Evolutionary conservation across 2,329 filamentous ascomycete species (phyloP), one percentile per base, ranked within the genome.

Genomic region (Talaromyces sp.): DNA sequence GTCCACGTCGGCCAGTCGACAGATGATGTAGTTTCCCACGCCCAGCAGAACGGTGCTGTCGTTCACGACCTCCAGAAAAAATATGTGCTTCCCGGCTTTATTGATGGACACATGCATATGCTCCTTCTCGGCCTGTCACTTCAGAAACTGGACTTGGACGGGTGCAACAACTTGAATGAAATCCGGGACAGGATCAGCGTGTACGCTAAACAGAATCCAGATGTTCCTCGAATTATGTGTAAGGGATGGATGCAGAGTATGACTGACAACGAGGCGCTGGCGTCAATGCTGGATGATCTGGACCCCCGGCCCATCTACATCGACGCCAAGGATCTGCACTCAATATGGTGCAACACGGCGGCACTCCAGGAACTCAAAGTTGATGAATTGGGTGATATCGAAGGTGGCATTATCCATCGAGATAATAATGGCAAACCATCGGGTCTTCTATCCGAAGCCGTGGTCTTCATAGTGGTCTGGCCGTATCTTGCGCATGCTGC

Each of bases 41-140:
- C 69, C 21, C 62, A 48, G 17, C 50, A 57, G 56, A 51, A 58
- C 41, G 60, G 65, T 17, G 57, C 68, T 13, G 54, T 59, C 54
- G 33, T 65, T 11, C 40, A 67, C 56, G 73, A 80, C 59, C 64
- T 80, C 4, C 50, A 70, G 2, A 64, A 69, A 15, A 67, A 66
- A 10, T 66, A 76, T 36, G 69, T 80, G 1, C 62, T 78, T 2
- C 78, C 79, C 0, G 73, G 76, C 3, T 81, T 81, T 61, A 75
- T 81, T 40, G 79, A 81, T 62, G 75, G 73, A 6, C 79, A 81
- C 56, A 77, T 78, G 66, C 79, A 81, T 60, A 72, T 81, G 28
- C 64, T 81, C 5, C 69, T 78, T n/a, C 75, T 79, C n/a, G 78
- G 78, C 0, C 70, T 76, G n/a, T 76, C 78, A 0, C 69, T 80